Percentiles rank a stretch among this genome's conserved stretches.
Conservation (phyloP, 768 basidiomycete genomes). For the Lactarius akahatsu region DNA sequence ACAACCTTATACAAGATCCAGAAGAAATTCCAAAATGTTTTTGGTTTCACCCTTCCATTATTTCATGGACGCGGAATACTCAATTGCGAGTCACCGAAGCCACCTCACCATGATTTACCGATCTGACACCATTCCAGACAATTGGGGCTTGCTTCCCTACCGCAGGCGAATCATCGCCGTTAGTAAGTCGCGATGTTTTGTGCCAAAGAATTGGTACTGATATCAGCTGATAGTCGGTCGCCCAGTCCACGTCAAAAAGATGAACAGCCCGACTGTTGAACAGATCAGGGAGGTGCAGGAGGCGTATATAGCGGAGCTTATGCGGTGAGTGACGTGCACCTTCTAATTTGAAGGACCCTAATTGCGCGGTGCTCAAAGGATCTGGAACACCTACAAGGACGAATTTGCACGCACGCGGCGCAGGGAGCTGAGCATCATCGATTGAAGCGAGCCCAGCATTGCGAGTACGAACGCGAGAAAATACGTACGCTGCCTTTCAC, state of each 20-base stretch:
- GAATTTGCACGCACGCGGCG: constrained; percentile 83
- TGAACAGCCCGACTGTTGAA: constrained; percentile 79
- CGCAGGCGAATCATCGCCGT: constrained; percentile 94
- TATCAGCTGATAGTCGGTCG: constrained; percentile 66
- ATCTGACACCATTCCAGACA: constrained; percentile 56
- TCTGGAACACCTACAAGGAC: constrained; percentile 97
- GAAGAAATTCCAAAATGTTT: constrained; percentile 85
- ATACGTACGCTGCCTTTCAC: constrained; percentile 8
- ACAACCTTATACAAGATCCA: constrained; percentile 85
- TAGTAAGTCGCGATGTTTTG: constrained; percentile 55
- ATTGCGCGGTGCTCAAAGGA: constrained; percentile 47
- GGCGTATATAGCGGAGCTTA: constrained; percentile 88
- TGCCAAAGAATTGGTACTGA: neutral
- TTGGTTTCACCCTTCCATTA: constrained; percentile 96
- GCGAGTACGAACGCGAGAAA: neutral
- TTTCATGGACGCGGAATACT: constrained; percentile 95
- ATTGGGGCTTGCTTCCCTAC: constrained; percentile 93
- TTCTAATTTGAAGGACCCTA: constrained; percentile 5
- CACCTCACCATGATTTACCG: neutral
- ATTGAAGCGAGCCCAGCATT: constrained; percentile 38
- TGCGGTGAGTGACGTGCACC: constrained; percentile 54
- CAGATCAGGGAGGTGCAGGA: constrained; percentile 77
- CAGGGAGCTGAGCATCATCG: constrained; percentile 76
- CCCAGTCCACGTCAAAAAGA: constrained; percentile 77
- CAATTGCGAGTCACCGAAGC: constrained; percentile 63